Base-by-base conservation (phyloP, 1,139 yeast genomes). In the Taphrina flavorubra region DNA sequence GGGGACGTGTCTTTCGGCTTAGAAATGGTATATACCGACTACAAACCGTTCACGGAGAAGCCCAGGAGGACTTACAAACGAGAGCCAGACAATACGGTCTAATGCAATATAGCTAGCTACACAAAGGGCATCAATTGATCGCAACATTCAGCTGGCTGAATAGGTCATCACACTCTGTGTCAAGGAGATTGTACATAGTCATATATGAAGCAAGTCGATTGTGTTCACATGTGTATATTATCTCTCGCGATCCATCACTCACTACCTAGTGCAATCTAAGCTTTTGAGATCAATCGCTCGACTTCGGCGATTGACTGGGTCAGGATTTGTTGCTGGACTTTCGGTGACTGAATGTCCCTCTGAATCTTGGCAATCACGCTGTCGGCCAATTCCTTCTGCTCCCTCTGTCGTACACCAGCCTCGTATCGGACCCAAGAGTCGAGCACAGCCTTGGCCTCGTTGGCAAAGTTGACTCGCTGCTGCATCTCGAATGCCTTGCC, bases 361-460 rank as follows among this genome's bases (percentile, higher is more conserved):
- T 90, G 87, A 76, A 94, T 96, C 85, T 91, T 92, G 71, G 91
- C 83, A 78, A 92, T 89, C 74, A 94, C 97, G 70, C 92, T 79
- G 79, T 89, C 84, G 68, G 96, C 87, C 78, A 94, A 87, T 81
- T 91, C 97, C 80, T 87, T 86, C 85, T 94, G 99, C 85, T 94
- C 97, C 78, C 88, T 83, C 85, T 91, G 97, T 84, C 98, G 94
- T 77, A 92, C 95, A 79, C 91, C 92, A 75, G 91, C 89, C 85
- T 94, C 99, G 81, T 90, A 91, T 87, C 98, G 91, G 76, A 92
- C 98, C 99, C 99, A 94, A 47, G 98, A 91, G 82, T 94, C 99
- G 79, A 94, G 87, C 72, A 94, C 96, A 71, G 96, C 82, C 84
- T 89, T 92, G 78, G 98, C 98, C 84, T 92, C 97, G 72, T 83